Evolutionary conservation across 495 filamentous ascomycete species (phyloP).

Genomic region (Aspergillus biplanus): DNA sequence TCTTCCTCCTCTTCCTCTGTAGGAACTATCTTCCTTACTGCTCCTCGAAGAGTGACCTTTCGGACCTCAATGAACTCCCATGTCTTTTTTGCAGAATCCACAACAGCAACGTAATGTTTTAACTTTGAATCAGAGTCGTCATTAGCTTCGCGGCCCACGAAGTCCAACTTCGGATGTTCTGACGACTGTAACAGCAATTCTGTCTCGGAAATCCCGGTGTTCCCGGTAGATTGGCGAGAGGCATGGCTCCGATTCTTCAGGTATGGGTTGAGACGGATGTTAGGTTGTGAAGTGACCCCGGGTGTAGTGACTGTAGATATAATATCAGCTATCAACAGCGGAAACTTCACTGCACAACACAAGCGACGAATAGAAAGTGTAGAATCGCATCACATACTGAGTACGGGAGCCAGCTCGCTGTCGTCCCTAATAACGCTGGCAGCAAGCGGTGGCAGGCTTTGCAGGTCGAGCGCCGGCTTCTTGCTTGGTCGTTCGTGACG

Average conservation of each 20-base stretch:
- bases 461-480: conserved; percentile 59
- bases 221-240: conserved; percentile 39
- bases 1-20: conserved; percentile 45
- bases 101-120: conserved; percentile 86
- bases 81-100: conserved; percentile 71
- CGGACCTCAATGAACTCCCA: conserved; percentile 76
- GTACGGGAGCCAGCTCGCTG: conserved; percentile 63
- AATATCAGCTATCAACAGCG: neutral
- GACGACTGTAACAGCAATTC: conserved; percentile 82
- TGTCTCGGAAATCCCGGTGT: conserved; percentile 46
- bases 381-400: conserved; percentile 52
- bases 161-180: conserved; percentile 77
- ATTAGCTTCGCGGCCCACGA: conserved; percentile 73
- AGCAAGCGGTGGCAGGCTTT: conserved; percentile 46
- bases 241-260: conserved; percentile 53
- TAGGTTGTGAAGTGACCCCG: conserved; percentile 61
- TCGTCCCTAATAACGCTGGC: conserved; percentile 63
- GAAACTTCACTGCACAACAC: neutral
- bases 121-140: conserved; percentile 65
- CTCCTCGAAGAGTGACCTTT: conserved; percentile 71
- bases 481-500: conserved; percentile 61
- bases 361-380: neutral
- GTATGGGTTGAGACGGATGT: conserved; percentile 66
- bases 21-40: conserved; percentile 56
- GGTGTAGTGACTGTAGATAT: conserved; percentile 63